A percentile compares a stretch with the other conserved stretches of the same genome.
These are phyloP conservation scores for Mortierella polycephala DNA, from an alignment of 371 early-diverging fungal species.

Conservation along the genomic window DNA sequence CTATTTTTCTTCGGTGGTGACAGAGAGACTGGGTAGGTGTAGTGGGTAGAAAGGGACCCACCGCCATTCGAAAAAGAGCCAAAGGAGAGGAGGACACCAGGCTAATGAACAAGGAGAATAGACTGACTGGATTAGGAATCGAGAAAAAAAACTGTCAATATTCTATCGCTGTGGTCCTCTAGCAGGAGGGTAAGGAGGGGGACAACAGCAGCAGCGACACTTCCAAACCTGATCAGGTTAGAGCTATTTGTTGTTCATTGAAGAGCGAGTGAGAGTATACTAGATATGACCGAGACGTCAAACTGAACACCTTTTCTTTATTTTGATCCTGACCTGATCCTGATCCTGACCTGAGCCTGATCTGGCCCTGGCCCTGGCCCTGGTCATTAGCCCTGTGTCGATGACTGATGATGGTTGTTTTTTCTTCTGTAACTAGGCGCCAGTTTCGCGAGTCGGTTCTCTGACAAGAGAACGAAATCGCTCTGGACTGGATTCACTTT, in stretches of 20 bases:
- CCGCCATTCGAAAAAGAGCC: neutral
- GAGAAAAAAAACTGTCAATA: neutral
- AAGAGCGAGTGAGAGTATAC: too few species aligned
- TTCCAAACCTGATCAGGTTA: too few species aligned
- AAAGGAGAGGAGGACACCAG: neutral
- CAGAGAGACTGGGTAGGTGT: neutral
- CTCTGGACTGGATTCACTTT: neutral
- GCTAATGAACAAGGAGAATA: neutral
- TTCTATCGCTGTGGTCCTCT: neutral
- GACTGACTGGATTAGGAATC: neutral
- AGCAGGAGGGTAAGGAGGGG: neutral
- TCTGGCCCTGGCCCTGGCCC: constrained; percentile 1
- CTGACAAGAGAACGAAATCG: neutral
- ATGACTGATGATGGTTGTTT: too few species aligned
- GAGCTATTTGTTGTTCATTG: too few species aligned
- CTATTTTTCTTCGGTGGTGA: neutral
- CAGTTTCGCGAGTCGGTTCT: neutral
- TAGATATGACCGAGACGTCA: neutral
- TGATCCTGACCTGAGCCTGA: neutral
- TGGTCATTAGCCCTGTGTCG: neutral
- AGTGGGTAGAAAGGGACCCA: neutral
- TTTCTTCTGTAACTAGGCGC: neutral
- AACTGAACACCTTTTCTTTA: neutral
- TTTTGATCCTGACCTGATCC: neutral
- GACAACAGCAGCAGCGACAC: too few species aligned